Evolutionary conservation across 2,329 filamentous ascomycete genomes (phyloP).

Genomic region (Xylariaceae sp.): DNA sequence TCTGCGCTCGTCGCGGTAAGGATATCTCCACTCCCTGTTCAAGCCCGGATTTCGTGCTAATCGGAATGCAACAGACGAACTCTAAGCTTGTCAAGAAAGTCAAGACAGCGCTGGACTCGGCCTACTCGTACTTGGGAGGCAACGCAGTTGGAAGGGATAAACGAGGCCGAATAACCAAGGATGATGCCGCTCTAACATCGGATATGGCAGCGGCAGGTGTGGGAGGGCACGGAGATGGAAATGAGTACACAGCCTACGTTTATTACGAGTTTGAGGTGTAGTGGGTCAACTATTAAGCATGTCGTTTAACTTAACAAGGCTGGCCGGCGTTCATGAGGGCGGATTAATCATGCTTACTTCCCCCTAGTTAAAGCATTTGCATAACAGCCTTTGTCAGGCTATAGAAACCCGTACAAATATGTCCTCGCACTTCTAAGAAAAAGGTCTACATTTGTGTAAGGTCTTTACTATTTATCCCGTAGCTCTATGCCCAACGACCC

Average conservation of each 20-base stretch:
- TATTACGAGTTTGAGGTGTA: slow-evolving; percentile 91
- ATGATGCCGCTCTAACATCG: slow-evolving; percentile 77
- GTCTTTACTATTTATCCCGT: no score
- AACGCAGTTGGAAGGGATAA: slow-evolving; percentile 95
- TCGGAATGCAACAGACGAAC: slow-evolving; percentile 65
- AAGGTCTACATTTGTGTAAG: slow-evolving; percentile 12
- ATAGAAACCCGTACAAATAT: slow-evolving; percentile 10
- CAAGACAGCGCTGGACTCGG: slow-evolving; percentile 77
- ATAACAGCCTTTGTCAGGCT: background rate
- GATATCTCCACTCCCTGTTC: slow-evolving; percentile 6
- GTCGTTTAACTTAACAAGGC: slow-evolving; percentile 1
- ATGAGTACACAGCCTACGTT: slow-evolving; percentile 94
- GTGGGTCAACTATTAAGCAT: slow-evolving; percentile 6
- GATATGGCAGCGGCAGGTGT: slow-evolving; percentile 83
- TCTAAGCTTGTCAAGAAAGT: slow-evolving; percentile 82
- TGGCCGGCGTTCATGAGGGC: slow-evolving; percentile 12
- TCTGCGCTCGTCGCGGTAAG: slow-evolving; percentile 83
- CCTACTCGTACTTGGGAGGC: slow-evolving; percentile 90
- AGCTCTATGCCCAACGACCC: no score
- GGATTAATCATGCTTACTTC: slow-evolving; percentile 14
- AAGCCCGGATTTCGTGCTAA: background rate
- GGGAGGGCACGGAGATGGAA: slow-evolving; percentile 63
- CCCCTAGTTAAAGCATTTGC: slow-evolving; percentile 10
- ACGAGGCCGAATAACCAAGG: slow-evolving; percentile 88
- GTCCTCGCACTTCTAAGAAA: background rate